A percentile compares a stretch with the other conserved stretches of the same genome.
Evolutionary conservation across 176 grass and related monocot species (phyloP).

Genomic region (Alloteropsis semialata): DNA sequence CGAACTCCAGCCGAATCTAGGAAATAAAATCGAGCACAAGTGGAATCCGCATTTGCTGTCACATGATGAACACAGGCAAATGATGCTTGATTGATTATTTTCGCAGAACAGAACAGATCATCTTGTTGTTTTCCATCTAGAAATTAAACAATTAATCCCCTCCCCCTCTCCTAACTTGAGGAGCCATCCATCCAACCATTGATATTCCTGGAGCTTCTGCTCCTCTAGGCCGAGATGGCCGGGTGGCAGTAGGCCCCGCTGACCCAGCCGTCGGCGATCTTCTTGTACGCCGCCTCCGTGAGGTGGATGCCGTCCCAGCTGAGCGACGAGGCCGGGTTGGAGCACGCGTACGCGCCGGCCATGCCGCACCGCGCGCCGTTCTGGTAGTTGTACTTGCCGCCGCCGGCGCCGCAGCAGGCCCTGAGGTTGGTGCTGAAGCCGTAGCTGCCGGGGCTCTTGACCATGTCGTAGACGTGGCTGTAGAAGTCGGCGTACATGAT

Average conservation of each 20-base stretch:
- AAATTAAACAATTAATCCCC: neutral
- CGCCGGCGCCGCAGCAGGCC: conserved; percentile 76
- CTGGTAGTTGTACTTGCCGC: conserved; percentile 80
- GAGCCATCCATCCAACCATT: neutral
- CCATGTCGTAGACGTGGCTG: conserved; percentile 68
- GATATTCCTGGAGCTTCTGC: too few relatives aligned
- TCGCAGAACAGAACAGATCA: neutral
- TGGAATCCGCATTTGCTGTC: neutral
- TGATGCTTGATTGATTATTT: neutral
- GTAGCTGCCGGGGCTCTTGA: conserved; percentile 48
- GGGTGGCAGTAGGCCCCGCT: conserved; percentile 75
- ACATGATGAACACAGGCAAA: conserved; percentile 1
- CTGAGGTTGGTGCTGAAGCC: conserved; percentile 63
- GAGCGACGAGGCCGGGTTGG: conserved; percentile 52
- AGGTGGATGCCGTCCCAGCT: conserved; percentile 97
- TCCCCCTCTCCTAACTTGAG: neutral
- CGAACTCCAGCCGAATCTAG: neutral
- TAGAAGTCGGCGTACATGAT: conserved; percentile 95
- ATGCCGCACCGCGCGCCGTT: conserved; percentile 60
- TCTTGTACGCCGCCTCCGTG: conserved; percentile 79
- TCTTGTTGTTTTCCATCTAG: neutral
- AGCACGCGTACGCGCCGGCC: conserved; percentile 54
- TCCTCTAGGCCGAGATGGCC: conserved; percentile 37
- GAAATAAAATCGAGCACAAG: neutral
- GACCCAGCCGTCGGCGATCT: conserved; percentile 82